phyloP scores from a whole-genome alignment of 2,329 filamentous ascomycete species.

The Xylariaceae sp. region DNA sequence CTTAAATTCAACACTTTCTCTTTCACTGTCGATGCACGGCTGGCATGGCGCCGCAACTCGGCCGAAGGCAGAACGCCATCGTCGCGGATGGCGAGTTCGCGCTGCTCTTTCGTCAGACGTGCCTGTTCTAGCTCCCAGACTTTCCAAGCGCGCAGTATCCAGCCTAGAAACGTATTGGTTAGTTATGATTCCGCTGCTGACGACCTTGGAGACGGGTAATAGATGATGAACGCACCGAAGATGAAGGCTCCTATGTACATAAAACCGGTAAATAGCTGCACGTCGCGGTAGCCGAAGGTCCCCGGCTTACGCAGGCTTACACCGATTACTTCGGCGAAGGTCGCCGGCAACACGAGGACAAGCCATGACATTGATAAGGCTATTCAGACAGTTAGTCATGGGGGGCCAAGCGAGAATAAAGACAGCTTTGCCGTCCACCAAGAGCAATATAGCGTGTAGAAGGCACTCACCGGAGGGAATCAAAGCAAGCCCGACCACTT shows the following conservation, averaged over 20 bases:
- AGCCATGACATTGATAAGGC: conserved; percentile 75
- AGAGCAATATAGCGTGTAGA: too few species aligned
- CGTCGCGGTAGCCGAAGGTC: conserved; percentile 54
- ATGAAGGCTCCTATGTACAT: conserved; percentile 63
- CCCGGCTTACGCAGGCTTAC: conserved; percentile 57
- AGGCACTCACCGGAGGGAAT: conserved; percentile 63
- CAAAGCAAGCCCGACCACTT: conserved; percentile 73
- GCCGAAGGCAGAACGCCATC: conserved; percentile 32
- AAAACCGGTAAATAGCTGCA: conserved; percentile 64
- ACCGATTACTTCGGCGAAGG: conserved; percentile 70
- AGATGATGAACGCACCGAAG: conserved; percentile 44
- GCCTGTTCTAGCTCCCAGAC: conserved; percentile 46
- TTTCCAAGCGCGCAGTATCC: conserved; percentile 52
- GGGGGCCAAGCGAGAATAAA: too few species aligned
- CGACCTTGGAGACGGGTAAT: not conserved
- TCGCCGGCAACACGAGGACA: conserved; percentile 71
- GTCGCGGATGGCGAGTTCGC: conserved; percentile 38
- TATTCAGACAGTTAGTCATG: conserved; percentile 22
- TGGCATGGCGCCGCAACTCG: conserved; percentile 24
- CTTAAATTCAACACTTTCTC: conserved; percentile 29
- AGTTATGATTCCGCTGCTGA: too few species aligned
- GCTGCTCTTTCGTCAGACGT: conserved; percentile 37
- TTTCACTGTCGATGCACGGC: conserved; percentile 24
- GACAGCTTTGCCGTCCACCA: too few species aligned
- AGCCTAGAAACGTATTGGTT: too few species aligned